Evolutionary conservation across 495 filamentous ascomycete genomes (phyloP).

Genomic region (Xylaria curta): DNA sequence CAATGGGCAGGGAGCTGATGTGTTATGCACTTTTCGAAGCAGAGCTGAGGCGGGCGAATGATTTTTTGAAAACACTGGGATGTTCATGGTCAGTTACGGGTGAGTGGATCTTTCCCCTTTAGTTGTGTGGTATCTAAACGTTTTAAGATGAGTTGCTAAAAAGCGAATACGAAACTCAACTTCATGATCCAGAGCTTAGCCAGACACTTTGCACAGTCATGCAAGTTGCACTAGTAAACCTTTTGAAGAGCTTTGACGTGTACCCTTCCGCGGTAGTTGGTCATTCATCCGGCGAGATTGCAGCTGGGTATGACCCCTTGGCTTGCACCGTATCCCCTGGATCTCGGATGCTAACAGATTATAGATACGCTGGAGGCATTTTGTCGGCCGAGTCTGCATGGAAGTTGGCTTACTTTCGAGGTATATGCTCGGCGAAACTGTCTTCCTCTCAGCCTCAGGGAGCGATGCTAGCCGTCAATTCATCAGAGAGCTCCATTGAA

Average conservation of each 20-base stretch:
- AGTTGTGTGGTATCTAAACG: not conserved
- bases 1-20: slow-evolving; percentile 56
- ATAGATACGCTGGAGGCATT: slow-evolving; percentile 42
- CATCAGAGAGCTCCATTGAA: slow-evolving; percentile 33
- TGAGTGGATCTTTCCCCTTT: slow-evolving; percentile 18
- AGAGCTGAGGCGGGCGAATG: slow-evolving; percentile 29
- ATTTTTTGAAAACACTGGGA: slow-evolving; percentile 28
- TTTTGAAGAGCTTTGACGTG: slow-evolving; percentile 57
- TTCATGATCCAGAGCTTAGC: slow-evolving; percentile 44
- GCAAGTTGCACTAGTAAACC: slow-evolving; percentile 57
- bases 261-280: slow-evolving; percentile 56
- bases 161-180: slow-evolving; percentile 15
- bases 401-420: slow-evolving; percentile 49
- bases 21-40: slow-evolving; percentile 20
- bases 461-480: slow-evolving; percentile 52
- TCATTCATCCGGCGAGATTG: slow-evolving; percentile 69
- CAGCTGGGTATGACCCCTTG: slow-evolving; percentile 38
- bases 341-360: slow-evolving; percentile 27
- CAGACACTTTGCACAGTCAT: slow-evolving; percentile 55
- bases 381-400: slow-evolving; percentile 49
- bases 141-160: slow-evolving; percentile 26
- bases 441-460: slow-evolving; percentile 29
- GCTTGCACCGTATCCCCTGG: slow-evolving; percentile 11
- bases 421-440: slow-evolving; percentile 27
- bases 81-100: slow-evolving; percentile 38